Conservation (phyloP, 306 rosid species). For the Cucumis cinereus region DNA sequence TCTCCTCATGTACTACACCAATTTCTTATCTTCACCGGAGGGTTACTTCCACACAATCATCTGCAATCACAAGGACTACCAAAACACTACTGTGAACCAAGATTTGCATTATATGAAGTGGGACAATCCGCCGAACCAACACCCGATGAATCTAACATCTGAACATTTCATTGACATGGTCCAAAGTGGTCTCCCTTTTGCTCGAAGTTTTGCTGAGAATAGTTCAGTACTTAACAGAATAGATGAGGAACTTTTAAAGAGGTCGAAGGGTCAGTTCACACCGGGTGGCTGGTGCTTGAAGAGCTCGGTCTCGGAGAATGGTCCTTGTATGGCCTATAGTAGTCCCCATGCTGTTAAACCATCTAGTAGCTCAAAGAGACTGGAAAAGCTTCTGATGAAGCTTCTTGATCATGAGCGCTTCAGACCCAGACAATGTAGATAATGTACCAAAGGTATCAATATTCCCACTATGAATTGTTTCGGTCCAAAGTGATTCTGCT, state of each 20-base stretch:
- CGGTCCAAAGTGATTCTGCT: neutral
- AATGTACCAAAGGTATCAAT: neutral
- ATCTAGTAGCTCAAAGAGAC: slow-evolving; percentile 40
- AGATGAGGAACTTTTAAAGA: slow-evolving; percentile 43
- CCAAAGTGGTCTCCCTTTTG: slow-evolving; percentile 63
- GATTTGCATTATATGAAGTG: slow-evolving; percentile 59
- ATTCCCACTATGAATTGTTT: neutral
- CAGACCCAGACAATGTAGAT: slow-evolving; percentile 77
- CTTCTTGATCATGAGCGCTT: slow-evolving; percentile 64
- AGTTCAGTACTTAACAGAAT: slow-evolving; percentile 62
- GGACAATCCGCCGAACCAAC: slow-evolving; percentile 64
- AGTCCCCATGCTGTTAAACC: slow-evolving; percentile 54
- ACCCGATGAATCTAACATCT: slow-evolving; percentile 37
- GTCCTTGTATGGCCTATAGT: slow-evolving; percentile 40
- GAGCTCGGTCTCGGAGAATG: slow-evolving; percentile 20
- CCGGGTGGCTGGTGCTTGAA: slow-evolving; percentile 73
- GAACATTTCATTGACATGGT: slow-evolving; percentile 67
- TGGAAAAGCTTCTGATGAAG: slow-evolving; percentile 59
- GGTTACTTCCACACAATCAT: slow-evolving; percentile 84
- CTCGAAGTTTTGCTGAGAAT: slow-evolving; percentile 36
- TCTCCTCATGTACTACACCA: slow-evolving; percentile 80
- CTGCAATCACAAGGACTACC: slow-evolving; percentile 88
- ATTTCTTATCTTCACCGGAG: slow-evolving; percentile 61
- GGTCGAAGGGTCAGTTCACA: slow-evolving; percentile 38
- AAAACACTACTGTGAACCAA: slow-evolving; percentile 73